These are phyloP conservation scores for Plasmodium cynomolgi DNA, from an alignment of 169 alveolate genomes.

Conservation along the genomic window DNA sequence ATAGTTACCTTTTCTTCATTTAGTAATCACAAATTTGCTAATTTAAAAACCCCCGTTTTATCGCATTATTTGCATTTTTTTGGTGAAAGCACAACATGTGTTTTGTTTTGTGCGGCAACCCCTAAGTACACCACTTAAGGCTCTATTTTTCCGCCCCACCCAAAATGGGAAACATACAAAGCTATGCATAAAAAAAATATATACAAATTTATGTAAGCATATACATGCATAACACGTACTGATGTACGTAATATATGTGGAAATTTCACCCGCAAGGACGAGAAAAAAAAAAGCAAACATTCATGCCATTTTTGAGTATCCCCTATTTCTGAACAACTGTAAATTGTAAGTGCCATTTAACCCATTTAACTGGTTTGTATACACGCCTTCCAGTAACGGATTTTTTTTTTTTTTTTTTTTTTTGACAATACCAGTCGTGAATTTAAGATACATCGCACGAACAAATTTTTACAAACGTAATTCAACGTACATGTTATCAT, in stretches of 20 bases:
- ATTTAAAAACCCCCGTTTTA: background rate
- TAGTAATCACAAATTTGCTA: background rate
- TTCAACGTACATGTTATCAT: background rate
- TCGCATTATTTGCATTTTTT: background rate
- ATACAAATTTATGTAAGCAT: background rate
- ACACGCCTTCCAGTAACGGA: background rate
- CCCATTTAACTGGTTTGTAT: background rate
- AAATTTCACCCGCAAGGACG: background rate
- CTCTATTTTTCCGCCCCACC: conserved; percentile 40
- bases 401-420: background rate
- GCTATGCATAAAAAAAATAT: background rate
- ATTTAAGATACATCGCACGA: background rate
- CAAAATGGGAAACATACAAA: background rate
- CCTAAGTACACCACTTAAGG: conserved; percentile 55
- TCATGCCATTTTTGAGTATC: background rate
- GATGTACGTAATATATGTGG: conserved; percentile 1
- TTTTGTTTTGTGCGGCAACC: background rate
- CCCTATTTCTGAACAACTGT: background rate
- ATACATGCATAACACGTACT: background rate
- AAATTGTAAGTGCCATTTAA: background rate
- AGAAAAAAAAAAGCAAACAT: background rate
- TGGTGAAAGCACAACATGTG: background rate
- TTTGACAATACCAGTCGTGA: background rate
- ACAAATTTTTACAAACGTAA: background rate
- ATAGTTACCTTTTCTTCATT: background rate